These are phyloP conservation scores for Vitis labrusca DNA, from an alignment of 164 flowering plant species.

Conservation along the genomic window DNA sequence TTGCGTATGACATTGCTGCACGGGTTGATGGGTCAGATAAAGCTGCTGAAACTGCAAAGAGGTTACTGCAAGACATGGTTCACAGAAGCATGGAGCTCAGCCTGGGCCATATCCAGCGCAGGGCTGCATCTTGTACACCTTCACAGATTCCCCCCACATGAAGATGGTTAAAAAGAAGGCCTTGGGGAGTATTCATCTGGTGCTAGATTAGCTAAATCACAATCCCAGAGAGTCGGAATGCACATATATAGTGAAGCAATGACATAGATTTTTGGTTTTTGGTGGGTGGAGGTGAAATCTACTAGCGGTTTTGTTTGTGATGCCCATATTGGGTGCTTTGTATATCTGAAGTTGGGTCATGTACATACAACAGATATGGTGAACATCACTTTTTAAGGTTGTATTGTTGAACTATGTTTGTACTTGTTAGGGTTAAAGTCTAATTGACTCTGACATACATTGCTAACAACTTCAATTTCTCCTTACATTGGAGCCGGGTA, in stretches of 20 bases:
- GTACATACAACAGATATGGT: too few relatives aligned
- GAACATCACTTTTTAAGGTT: too few relatives aligned
- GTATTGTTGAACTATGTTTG: too few relatives aligned
- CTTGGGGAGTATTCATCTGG: slow-evolving; percentile 13
- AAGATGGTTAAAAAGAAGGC: background rate
- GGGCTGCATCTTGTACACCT: slow-evolving; percentile 42
- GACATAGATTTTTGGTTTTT: too few relatives aligned
- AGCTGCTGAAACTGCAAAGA: slow-evolving; percentile 77
- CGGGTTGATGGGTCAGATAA: slow-evolving; percentile 63
- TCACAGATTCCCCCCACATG: slow-evolving; percentile 17
- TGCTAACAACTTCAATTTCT: too few relatives aligned
- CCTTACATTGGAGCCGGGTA: too few relatives aligned
- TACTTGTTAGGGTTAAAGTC: too few relatives aligned
- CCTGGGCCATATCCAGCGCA: slow-evolving; percentile 43
- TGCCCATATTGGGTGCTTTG: background rate
- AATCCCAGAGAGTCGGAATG: background rate
- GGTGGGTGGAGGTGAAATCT: background rate
- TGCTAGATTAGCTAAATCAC: slow-evolving; percentile 13
- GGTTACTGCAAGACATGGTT: slow-evolving; percentile 64
- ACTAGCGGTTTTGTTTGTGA: background rate
- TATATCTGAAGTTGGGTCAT: too few relatives aligned
- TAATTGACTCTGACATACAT: too few relatives aligned
- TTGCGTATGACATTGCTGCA: slow-evolving; percentile 63
- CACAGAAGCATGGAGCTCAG: slow-evolving; percentile 70
- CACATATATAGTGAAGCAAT: background rate